Conservation (phyloP, 2,329 filamentous ascomycete species). For the Pseudogymnoascus sp. region DNA sequence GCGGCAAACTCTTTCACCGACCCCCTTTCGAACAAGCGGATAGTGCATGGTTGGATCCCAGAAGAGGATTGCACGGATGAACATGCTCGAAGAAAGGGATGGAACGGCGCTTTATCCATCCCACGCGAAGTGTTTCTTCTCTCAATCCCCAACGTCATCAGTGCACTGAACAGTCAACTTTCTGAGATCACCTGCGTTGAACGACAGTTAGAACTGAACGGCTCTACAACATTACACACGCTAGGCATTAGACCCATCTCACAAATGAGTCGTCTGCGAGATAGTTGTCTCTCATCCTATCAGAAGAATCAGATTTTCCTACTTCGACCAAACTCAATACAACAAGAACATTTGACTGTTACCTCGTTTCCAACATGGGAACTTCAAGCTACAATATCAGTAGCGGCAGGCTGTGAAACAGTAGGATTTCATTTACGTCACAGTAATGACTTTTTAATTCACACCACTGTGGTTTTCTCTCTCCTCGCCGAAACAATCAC, state of each 20-base stretch:
- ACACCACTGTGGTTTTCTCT: neutral
- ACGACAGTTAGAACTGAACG: neutral
- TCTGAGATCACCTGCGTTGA: neutral
- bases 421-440: neutral
- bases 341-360: neutral
- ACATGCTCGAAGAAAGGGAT: slow-evolving; percentile 6
- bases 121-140: slow-evolving; percentile 4
- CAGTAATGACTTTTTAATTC: neutral
- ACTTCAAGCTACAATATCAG: neutral
- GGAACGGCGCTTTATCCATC: slow-evolving; percentile 12
- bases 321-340: neutral
- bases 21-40: neutral
- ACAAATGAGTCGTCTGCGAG: slow-evolving; percentile 13
- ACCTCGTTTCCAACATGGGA: neutral
- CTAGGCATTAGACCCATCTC: slow-evolving; percentile 18
- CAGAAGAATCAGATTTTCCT: neutral
- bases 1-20: slow-evolving; percentile 15
- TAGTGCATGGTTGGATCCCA: slow-evolving; percentile 14
- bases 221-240: slow-evolving; percentile 8
- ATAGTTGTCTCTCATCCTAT: neutral
- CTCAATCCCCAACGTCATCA: neutral
- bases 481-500: neutral
- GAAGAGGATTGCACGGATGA: slow-evolving; percentile 13
- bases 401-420: neutral
- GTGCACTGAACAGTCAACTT: neutral